Base-by-base conservation (phyloP, 2,329 filamentous ascomycete species). In the Sporothrix humicola region DNA sequence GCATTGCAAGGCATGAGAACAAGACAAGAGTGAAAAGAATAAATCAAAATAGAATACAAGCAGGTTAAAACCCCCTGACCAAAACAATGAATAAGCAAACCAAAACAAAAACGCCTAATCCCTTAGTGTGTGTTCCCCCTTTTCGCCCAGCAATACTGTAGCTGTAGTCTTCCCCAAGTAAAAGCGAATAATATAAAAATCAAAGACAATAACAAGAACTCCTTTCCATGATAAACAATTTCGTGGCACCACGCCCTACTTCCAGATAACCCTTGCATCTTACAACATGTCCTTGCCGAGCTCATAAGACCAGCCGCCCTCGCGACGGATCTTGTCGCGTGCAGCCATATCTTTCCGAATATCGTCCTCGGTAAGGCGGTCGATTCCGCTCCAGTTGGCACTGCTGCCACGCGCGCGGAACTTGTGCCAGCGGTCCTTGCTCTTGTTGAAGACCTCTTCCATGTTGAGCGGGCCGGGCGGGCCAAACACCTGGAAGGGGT, bases 401-500 rank as follows among this genome's bases (percentile, higher is more conserved):
- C 94, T 97, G 78, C 93, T 97, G 5, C 95, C 98, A 73, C 96
- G 89, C 70, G 93, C 91, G 20, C 97, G 90, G 86, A 98, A 98
- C 79, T 94, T 93, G 85, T 93, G 93, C 81, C 93, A 90, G 76
- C 92, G 86, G 73, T 95, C 94, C 81, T 94, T 94, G 82, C 92
- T 95, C 81, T 94, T 93, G 82, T 88, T 92, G 83, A 99, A 99
- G 46, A 98, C 94, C 80, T 98, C 95, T 79, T 99, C 97, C 91
- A 99, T 96, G 79, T 94, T 93, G 76, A 99, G 86, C 13, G 94
- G 93, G 12, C 89, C 91, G 31, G 97, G 94, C 0, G 93, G 93
- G 0, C 96, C 96, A 79, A 99, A 99, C 71, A 99, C 93, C 52
- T 88, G 85, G 79, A 93, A 89, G 0, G 94, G 93, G 78, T 99